A percentile compares a stretch with the other conserved stretches of the same genome.
Evolutionary conservation across 2,329 filamentous ascomycete genomes (phyloP).

Genomic region (Cladophialophora exuberans): DNA sequence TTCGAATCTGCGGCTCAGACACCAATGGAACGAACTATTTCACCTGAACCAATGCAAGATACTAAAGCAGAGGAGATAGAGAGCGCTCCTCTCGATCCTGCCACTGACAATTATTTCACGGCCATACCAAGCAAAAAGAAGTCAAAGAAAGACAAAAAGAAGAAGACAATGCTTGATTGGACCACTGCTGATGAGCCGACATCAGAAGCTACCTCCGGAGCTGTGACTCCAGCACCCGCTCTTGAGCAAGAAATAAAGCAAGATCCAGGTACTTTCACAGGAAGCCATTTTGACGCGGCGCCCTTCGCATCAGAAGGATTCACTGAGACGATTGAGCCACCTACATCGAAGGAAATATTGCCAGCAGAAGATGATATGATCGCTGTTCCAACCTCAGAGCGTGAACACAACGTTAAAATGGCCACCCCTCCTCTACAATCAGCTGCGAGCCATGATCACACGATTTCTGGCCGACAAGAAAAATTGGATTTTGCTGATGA

Average conservation of each 20-base stretch:
- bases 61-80: neutral
- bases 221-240: neutral
- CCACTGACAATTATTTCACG: slow-evolving; percentile 6
- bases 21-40: neutral
- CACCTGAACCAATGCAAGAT: slow-evolving; percentile 9
- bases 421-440: no score
- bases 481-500: no score
- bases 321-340: no score
- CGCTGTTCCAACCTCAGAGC: no score
- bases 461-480: no score
- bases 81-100: neutral
- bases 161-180: slow-evolving; percentile 15
- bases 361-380: no score
- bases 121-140: slow-evolving; percentile 39
- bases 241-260: neutral
- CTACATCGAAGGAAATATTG: no score
- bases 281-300: no score
- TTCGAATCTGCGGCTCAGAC: slow-evolving; percentile 12
- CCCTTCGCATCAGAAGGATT: no score
- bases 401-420: no score
- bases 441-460: no score
- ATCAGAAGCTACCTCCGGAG: neutral
- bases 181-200: slow-evolving; percentile 6
- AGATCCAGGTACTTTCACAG: no score
- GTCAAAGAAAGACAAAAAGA: slow-evolving; percentile 28